Evolutionary conservation across 768 basidiomycete species (phyloP).

Genomic region (Amylocystis lapponica): DNA sequence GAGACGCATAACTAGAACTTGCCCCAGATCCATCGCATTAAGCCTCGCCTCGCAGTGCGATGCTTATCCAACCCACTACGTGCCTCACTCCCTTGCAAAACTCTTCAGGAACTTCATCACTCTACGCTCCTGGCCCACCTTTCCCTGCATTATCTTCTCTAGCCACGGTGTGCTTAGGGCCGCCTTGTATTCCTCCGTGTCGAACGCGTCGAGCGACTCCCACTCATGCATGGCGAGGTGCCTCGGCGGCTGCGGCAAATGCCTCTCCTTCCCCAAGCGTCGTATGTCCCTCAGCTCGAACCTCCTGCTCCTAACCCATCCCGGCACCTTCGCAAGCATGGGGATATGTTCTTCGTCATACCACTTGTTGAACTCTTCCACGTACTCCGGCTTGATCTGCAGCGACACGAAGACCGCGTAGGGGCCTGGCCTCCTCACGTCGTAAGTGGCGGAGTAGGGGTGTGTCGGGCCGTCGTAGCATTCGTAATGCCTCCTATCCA

Average conservation of each 20-base stretch:
- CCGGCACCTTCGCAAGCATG: slow-evolving; percentile 34
- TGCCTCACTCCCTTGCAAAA: slow-evolving; percentile 9
- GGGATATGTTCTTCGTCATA: slow-evolving; percentile 24
- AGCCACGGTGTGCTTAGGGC: slow-evolving; percentile 41
- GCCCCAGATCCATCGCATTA: too few relatives aligned
- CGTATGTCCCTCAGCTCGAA: slow-evolving; percentile 26
- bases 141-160: slow-evolving; percentile 27
- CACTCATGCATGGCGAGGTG: slow-evolving; percentile 41
- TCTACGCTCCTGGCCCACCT: slow-evolving; percentile 28
- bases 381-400: background rate
- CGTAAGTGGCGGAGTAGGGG: background rate
- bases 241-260: slow-evolving; percentile 17
- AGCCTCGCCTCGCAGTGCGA: too few relatives aligned
- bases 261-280: slow-evolving; percentile 8
- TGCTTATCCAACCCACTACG: too few relatives aligned
- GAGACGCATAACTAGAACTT: too few relatives aligned
- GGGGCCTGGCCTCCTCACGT: background rate
- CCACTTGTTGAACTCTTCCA: slow-evolving; percentile 10
- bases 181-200: slow-evolving; percentile 30
- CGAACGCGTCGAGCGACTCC: slow-evolving; percentile 25
- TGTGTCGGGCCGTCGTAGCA: background rate
- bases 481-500: slow-evolving; percentile 24
- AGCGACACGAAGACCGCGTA: background rate
- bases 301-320: slow-evolving; percentile 37
- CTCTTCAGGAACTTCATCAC: slow-evolving; percentile 16